A percentile compares a stretch with the other conserved stretches of the same genome.
These are phyloP conservation scores for Beauveria sp. DNA, from an alignment of 2,329 filamentous ascomycete species.

Conservation along the genomic window DNA sequence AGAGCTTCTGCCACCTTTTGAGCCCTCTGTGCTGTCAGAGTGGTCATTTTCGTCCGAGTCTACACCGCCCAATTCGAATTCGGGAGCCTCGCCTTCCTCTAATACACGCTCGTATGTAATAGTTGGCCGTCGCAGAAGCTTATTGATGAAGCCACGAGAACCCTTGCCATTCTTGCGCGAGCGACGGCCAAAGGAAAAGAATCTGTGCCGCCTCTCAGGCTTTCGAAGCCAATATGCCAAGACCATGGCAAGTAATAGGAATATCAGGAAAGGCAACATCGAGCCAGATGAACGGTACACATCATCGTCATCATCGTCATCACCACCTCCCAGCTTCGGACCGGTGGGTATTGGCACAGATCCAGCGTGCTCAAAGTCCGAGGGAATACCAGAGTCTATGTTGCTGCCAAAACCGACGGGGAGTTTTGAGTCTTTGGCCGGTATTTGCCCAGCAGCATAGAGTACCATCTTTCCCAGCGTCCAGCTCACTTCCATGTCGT, in stretches of 20 bases:
- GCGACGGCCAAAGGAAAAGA: conserved; percentile 23
- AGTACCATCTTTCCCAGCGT: conserved; percentile 94
- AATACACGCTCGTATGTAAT: conserved; percentile 73
- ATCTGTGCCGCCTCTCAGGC: conserved; percentile 56
- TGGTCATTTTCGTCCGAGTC: conserved; percentile 57
- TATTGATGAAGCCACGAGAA: conserved; percentile 45
- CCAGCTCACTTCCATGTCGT: conserved; percentile 91
- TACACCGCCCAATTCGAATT: conserved; percentile 70
- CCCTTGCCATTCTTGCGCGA: conserved; percentile 36
- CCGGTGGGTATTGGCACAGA: conserved; percentile 34
- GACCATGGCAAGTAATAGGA: conserved; percentile 64
- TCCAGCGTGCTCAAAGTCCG: conserved; percentile 79
- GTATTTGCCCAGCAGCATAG: conserved; percentile 84
- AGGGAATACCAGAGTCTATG: conserved; percentile 50
- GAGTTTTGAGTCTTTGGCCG: conserved; percentile 48
- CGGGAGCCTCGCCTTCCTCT: conserved; percentile 66
- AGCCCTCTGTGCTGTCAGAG: conserved; percentile 54
- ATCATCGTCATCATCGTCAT: conserved; percentile 43
- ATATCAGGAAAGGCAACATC: conserved; percentile 42
- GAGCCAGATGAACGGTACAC: conserved; percentile 63
- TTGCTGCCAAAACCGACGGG: conserved; percentile 95
- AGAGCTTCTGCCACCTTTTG: conserved; percentile 50
- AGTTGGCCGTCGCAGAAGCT: conserved; percentile 55
- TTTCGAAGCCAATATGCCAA: conserved; percentile 69
- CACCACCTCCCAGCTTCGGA: conserved; percentile 16